phyloP scores from a whole-genome alignment of 768 basidiomycete species.

The Lyophyllum atratum region DNA sequence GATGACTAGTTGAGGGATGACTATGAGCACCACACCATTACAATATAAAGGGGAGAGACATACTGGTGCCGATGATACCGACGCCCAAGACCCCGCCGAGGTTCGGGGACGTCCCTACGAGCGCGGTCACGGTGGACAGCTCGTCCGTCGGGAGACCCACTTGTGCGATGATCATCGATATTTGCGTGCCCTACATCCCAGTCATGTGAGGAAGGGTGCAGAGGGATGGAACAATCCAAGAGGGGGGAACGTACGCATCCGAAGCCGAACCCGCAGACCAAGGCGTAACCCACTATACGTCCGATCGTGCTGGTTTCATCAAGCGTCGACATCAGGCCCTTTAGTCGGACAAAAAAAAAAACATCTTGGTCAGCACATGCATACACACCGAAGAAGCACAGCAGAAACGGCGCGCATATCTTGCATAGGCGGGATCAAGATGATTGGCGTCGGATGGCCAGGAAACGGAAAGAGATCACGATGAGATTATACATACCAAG shows the following conservation, averaged over 20 bases:
- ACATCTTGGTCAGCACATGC: too few relatives aligned
- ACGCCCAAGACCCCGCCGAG: conserved; percentile 28
- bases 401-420: too few relatives aligned
- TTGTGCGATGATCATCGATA: conserved; percentile 24
- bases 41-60: conserved; percentile 1
- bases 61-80: conserved; percentile 24
- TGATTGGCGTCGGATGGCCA: neutral
- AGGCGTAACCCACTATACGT: conserved; percentile 21
- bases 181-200: conserved; percentile 20
- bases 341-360: neutral
- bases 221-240: neutral
- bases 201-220: neutral
- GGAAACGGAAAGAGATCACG: too few relatives aligned
- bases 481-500: conserved; percentile 15
- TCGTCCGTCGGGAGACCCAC: conserved; percentile 22
- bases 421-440: too few relatives aligned
- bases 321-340: conserved; percentile 26
- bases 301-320: conserved; percentile 22
- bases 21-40: neutral
- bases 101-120: conserved; percentile 19
- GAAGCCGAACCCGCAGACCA: conserved; percentile 24
- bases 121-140: conserved; percentile 26
- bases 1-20: conserved; percentile 16
- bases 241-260: conserved; percentile 19
- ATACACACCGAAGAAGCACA: too few relatives aligned